phyloP scores from a whole-genome alignment of 306 rosid genomes.

The Prunus armeniaca region DNA sequence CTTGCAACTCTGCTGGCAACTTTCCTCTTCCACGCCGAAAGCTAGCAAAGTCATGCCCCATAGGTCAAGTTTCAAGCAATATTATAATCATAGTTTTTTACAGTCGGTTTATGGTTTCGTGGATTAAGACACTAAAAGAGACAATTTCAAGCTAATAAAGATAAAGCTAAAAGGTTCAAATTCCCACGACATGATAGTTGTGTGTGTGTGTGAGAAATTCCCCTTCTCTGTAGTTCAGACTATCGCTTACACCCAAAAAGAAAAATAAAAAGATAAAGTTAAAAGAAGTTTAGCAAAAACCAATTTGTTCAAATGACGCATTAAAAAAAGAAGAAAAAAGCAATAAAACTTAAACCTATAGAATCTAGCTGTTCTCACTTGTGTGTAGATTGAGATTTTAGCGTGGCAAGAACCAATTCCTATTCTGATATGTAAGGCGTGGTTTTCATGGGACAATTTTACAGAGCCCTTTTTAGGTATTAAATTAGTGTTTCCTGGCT shows the following conservation, averaged over 20 bases:
- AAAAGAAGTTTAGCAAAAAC: neutral
- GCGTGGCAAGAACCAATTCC: neutral
- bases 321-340: neutral
- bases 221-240: fast-evolving
- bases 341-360: neutral
- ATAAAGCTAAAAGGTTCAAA: neutral
- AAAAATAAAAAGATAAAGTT: neutral
- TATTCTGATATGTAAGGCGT: neutral
- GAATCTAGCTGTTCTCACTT: neutral
- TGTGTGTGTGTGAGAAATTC: no score
- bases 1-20: neutral
- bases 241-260: no score
- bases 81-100: neutral
- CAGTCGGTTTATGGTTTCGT: neutral
- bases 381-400: neutral
- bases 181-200: no score
- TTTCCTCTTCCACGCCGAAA: slow-evolving; percentile 11
- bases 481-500: neutral
- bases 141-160: neutral
- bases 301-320: neutral
- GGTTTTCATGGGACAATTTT: neutral
- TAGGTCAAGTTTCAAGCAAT: neutral
- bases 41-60: neutral
- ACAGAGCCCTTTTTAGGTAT: neutral
- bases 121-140: neutral